Percentiles rank a stretch among this genome's conserved stretches.
Evolutionary conservation across 1,139 yeast species (phyloP).

Genomic region (Debaryomycetaceae sp.): DNA sequence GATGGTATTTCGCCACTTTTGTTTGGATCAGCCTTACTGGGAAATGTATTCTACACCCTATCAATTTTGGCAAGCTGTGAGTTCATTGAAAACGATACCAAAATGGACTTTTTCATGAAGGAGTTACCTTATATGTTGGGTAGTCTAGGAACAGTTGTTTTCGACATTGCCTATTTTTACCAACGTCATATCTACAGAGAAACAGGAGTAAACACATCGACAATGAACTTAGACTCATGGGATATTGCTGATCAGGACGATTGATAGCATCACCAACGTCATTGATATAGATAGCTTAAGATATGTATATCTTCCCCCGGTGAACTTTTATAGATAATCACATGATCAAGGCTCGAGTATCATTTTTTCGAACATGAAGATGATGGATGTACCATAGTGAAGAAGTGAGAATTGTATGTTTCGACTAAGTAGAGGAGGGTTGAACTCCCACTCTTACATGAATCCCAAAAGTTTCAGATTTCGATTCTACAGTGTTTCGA

Average conservation of each 20-base stretch:
- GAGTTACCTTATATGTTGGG: slow-evolving; percentile 85
- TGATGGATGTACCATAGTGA: too few species aligned
- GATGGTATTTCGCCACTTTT: slow-evolving; percentile 70
- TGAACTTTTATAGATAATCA: background rate
- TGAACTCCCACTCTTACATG: background rate
- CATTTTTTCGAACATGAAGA: too few species aligned
- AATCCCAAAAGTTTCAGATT: too few species aligned
- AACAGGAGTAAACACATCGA: slow-evolving; percentile 22
- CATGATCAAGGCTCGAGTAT: background rate
- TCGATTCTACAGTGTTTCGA: too few species aligned
- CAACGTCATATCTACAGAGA: slow-evolving; percentile 48
- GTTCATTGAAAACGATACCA: slow-evolving; percentile 29
- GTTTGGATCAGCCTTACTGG: slow-evolving; percentile 88
- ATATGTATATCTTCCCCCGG: background rate
- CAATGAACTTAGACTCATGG: slow-evolving; percentile 28
- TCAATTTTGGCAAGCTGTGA: slow-evolving; percentile 61
- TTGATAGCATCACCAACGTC: slow-evolving; percentile 2
- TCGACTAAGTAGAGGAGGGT: background rate
- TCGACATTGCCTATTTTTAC: slow-evolving; percentile 71
- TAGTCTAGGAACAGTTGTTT: slow-evolving; percentile 78
- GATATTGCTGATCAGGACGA: slow-evolving; percentile 6
- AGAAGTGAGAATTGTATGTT: background rate
- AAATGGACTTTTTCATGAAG: slow-evolving; percentile 50
- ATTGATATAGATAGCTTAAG: too few species aligned
- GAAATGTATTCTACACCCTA: slow-evolving; percentile 76